Evolutionary conservation across 2,329 filamentous ascomycete species (phyloP), one percentile per base, ranked within the genome.

Genomic region (Penicillium palitans): DNA sequence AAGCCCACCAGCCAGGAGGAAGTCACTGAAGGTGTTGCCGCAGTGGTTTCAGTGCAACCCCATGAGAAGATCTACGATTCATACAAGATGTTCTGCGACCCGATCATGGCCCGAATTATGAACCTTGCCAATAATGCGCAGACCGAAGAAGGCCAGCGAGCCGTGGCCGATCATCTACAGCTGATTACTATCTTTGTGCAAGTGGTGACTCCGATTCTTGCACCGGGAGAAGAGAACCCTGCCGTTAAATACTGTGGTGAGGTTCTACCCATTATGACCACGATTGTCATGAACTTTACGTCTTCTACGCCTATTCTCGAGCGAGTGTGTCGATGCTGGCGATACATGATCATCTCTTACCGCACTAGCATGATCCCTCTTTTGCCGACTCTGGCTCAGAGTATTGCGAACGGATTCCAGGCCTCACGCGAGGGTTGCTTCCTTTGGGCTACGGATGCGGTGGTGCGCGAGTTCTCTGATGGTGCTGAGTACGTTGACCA

Each of bases 171-270:
- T 76, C 91, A 96, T 70, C 81, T 99, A 46, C 92, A 96, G 69
- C 82, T 99, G 55, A 87, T 99, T 66, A 97, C 93, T 4, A 89
- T 92, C 59, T 97, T 98, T 72, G 85, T 96, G 45, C 89, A 96
- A 73, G 79, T 82, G 63, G 85, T 89, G 12, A 87, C 89, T 55
- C 95, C 95, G 0, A 88, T 90, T 54, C 84, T 93, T 42, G 84
- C 86, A 25, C 84, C 84, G 9, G 84, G 83, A 52, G 82, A 91
- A 63, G 87, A 91, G 60, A 93, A 98, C 71, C 93, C 93, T 6
- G 92, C 91, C 0, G 93, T 99, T 58, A 93, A 92, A 75, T 99
- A 99, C 78, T 98, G 95, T 83, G 86, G 93, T 68, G 93, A 98
- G 72, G 89, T 97, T 21, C 91, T 98, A 74, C 90, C 91, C 0